phyloP scores from a whole-genome alignment of 2,329 filamentous ascomycete genomes.

The Colletotrichum karsti region DNA sequence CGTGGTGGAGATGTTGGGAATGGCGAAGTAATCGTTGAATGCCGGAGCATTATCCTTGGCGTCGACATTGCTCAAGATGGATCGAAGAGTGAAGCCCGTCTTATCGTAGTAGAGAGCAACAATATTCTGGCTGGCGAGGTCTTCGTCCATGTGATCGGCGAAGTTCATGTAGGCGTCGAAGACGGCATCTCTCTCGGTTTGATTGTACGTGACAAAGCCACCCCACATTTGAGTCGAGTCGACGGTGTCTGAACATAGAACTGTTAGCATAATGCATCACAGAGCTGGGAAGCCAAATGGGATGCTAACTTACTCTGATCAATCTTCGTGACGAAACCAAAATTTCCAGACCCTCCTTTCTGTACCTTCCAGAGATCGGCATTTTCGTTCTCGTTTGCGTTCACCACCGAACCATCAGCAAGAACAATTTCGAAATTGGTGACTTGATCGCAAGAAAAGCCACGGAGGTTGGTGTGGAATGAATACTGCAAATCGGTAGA shows the following conservation, averaged over 20 bases:
- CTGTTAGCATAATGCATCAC: neutral
- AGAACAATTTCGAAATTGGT: slow-evolving; percentile 54
- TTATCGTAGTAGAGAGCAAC: slow-evolving; percentile 33
- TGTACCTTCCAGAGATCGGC: slow-evolving; percentile 53
- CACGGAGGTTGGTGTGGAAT: slow-evolving; percentile 39
- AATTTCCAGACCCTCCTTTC: slow-evolving; percentile 55
- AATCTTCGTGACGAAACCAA: slow-evolving; percentile 46
- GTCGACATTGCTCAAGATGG: slow-evolving; percentile 37
- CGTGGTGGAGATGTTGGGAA: slow-evolving; percentile 34
- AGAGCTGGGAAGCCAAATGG: neutral
- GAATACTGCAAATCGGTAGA: slow-evolving; percentile 29
- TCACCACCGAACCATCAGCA: slow-evolving; percentile 48
- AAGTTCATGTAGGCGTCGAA: slow-evolving; percentile 38
- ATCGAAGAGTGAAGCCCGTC: slow-evolving; percentile 28
- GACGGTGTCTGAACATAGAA: neutral
- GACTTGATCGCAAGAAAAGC: slow-evolving; percentile 53
- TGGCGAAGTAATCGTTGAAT: slow-evolving; percentile 33
- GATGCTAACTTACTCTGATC: slow-evolving; percentile 7
- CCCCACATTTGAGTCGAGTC: slow-evolving; percentile 37
- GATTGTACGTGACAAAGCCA: slow-evolving; percentile 36
- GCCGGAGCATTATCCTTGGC: slow-evolving; percentile 32
- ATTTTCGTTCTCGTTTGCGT: slow-evolving; percentile 46
- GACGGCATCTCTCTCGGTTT: slow-evolving; percentile 33
- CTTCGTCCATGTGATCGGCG: slow-evolving; percentile 34
- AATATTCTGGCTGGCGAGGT: slow-evolving; percentile 38